These are phyloP conservation scores for Echeveria elegans DNA, from an alignment of 164 flowering plant species.

Conservation along the genomic window DNA sequence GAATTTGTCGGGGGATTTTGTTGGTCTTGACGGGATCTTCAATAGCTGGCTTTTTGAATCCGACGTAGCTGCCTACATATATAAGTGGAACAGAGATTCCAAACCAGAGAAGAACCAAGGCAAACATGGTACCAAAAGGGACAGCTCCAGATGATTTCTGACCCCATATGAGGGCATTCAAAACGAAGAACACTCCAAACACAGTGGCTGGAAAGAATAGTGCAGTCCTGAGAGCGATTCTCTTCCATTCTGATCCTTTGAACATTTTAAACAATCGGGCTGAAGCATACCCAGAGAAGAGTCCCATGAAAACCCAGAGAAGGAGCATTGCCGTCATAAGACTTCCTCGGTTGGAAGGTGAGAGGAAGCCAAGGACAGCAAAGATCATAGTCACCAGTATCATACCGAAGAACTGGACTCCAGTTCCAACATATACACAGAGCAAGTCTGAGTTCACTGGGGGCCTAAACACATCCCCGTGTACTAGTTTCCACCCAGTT, in stretches of 20 bases:
- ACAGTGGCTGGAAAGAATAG: constrained; percentile 44
- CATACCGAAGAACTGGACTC: constrained; percentile 59
- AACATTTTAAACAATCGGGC: constrained; percentile 54
- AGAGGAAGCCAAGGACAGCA: constrained; percentile 59
- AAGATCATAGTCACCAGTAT: constrained; percentile 52
- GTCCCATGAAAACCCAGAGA: constrained; percentile 67
- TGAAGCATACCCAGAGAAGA: constrained; percentile 57
- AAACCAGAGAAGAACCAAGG: constrained; percentile 51
- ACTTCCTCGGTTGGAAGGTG: constrained; percentile 65
- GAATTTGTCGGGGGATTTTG: constrained; percentile 46
- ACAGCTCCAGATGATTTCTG: constrained; percentile 66
- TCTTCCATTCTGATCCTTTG: constrained; percentile 61
- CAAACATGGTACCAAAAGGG: constrained; percentile 72
- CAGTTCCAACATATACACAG: constrained; percentile 60
- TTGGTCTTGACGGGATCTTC: constrained; percentile 49
- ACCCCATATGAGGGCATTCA: constrained; percentile 65
- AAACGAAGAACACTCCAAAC: constrained; percentile 39
- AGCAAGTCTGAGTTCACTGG: constrained; percentile 47
- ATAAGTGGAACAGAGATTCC: constrained; percentile 64
- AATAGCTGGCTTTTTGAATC: constrained; percentile 50
- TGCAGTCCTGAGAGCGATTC: constrained; percentile 44
- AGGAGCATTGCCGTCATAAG: constrained; percentile 68
- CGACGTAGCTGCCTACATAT: constrained; percentile 52
- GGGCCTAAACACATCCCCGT: constrained; percentile 64
- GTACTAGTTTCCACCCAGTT: constrained; percentile 72